Base-by-base conservation (phyloP, 1,284 basidiomycete genomes). In the Volvariella volvacea region DNA sequence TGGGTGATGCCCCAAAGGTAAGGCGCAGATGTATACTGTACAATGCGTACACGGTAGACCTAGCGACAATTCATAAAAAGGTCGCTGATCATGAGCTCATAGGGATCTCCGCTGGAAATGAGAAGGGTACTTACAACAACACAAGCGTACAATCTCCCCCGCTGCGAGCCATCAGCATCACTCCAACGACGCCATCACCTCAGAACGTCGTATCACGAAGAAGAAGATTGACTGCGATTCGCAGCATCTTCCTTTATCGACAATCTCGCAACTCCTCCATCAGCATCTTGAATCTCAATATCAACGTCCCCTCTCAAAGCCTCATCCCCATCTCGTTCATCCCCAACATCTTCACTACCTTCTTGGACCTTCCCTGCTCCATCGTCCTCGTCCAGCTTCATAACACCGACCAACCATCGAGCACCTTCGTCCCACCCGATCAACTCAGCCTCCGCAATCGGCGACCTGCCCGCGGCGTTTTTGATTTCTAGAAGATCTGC, bases 371-470 rank as follows among this genome's bases (percentile, higher is more conserved):
- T 43, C 55, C 7, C 34, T 36, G 34, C 6, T 36, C 34, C 34
- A 36, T 61, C 66, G 17, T 55, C 69, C 2, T 68, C 62, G 14
- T 80, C 80, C 0, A 89, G 63, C 44, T 75, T 75, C 86, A 91
- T 89, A 59, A 82, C 71, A 55, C 78, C 69, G 0, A 88, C 83
- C 42, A 90, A 68, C 83, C 83, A 90, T 50, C 72, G 72, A 12
- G 87, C 85, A 15, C 88, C 88, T 48, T 89, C 87, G 19, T 88
- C 78, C 83, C 84, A 88, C 1, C 78, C 83, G 0, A 73, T 74
- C 34, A 78, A 66, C 61, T 90, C 88, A 0, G 88, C 88, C 56
- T 89, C 88, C 14, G 73, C 83, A 0, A 90, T 69, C 8, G 87
- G 78, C 19, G 85, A 80, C 39, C 74, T 70, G 0, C 88, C 88